These are phyloP conservation scores for Fusarium buxicola DNA, from an alignment of 2,329 filamentous ascomycete genomes.

Conservation along the genomic window DNA sequence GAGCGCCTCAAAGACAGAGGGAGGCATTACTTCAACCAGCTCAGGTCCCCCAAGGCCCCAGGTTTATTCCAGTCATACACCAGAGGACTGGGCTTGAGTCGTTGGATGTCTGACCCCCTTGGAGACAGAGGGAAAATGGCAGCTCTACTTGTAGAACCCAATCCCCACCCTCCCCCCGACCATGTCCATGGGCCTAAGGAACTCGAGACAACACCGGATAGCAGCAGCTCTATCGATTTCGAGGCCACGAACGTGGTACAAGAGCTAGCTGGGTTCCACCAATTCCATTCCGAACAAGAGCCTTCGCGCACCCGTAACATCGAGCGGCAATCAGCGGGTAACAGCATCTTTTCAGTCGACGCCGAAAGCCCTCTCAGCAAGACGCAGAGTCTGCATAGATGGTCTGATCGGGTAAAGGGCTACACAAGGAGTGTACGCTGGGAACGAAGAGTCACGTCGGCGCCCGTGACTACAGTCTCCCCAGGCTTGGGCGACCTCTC, in stretches of 20 bases:
- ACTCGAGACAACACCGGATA: not conserved
- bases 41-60: not conserved
- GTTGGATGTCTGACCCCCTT: conserved; percentile 1
- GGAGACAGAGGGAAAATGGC: conserved; percentile 16
- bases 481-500: conserved; percentile 7
- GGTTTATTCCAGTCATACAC: not conserved
- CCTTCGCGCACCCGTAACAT: not conserved
- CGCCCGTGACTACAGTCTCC: not conserved
- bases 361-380: not conserved
- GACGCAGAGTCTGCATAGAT: not conserved
- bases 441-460: conserved; percentile 4
- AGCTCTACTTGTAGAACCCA: not conserved
- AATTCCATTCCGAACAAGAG: not conserved
- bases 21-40: conserved; percentile 6
- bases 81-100: not conserved
- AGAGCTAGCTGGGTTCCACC: not conserved
- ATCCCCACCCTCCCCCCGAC: not conserved
- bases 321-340: not conserved
- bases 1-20: conserved; percentile 19
- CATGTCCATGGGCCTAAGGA: not conserved
- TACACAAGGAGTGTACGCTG: conserved; percentile 3
- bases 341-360: not conserved
- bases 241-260: not conserved
- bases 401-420: not conserved
- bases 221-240: not conserved